Conservation (phyloP, 305 asterid species). For the Solanum hybrid region DNA sequence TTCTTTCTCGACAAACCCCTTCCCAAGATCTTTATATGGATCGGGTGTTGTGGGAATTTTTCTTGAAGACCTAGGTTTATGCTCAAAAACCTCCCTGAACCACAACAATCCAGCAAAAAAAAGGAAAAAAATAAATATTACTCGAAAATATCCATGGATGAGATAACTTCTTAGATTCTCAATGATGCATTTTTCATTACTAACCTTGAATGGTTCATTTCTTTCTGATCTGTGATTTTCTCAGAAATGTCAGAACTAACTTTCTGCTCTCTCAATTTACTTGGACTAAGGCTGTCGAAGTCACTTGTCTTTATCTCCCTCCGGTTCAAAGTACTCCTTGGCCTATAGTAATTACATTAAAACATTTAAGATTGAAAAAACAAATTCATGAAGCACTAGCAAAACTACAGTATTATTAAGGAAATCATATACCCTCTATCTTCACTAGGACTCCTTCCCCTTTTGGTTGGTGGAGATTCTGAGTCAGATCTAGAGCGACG, state of each 20-base stretch:
- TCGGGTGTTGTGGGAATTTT: constrained; percentile 20
- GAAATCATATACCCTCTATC: constrained; percentile 12
- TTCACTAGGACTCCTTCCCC: constrained; percentile 12
- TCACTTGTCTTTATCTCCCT: constrained; percentile 28
- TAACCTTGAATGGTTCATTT: constrained; percentile 15
- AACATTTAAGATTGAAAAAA: not conserved
- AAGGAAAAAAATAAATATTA: constrained; percentile 3
- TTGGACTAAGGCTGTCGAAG: constrained; percentile 30
- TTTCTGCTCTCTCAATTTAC: constrained; percentile 28
- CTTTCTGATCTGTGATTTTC: constrained; percentile 31
- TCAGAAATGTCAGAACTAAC: constrained; percentile 37
- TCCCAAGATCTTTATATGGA: constrained; percentile 23
- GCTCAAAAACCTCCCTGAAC: constrained; percentile 37
- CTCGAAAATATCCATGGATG: not conserved
- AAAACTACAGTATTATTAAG: not conserved
- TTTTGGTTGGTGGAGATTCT: constrained; percentile 16
- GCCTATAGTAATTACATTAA: constrained; percentile 25
- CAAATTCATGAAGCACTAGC: not conserved
- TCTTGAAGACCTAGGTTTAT: constrained; percentile 26
- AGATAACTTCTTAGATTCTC: not conserved
- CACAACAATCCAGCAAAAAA: constrained; percentile 11
- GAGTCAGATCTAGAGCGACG: constrained; percentile 8
- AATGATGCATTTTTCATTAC: not conserved
- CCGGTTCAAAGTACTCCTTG: constrained; percentile 25
- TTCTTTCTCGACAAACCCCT: not conserved